A percentile compares a stretch with the other conserved stretches of the same genome.
These are phyloP conservation scores for Tricholoma sp. DNA, from an alignment of 768 basidiomycete genomes.

Conservation along the genomic window DNA sequence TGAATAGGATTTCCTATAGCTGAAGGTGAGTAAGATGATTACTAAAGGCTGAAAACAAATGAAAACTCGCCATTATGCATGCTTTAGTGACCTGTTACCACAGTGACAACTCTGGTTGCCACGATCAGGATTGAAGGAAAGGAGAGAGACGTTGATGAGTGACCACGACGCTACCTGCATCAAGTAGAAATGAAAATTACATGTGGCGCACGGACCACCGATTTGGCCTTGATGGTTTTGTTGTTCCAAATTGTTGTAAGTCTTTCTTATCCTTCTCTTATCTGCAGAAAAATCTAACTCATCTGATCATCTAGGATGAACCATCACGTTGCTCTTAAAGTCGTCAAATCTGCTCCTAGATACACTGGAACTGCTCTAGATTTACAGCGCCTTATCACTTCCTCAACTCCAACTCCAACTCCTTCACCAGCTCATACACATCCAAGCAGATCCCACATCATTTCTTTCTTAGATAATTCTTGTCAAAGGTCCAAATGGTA, in stretches of 20 bases:
- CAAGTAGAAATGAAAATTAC: no score
- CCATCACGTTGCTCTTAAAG: conserved; percentile 97
- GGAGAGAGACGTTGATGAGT: no score
- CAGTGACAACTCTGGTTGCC: no score
- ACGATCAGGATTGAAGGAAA: no score
- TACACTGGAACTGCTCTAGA: conserved; percentile 98
- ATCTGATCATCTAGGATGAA: conserved; percentile 56
- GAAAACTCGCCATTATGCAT: conserved; percentile 12
- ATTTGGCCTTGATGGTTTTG: no score
- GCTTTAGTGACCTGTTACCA: no score
- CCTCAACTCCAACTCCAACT: conserved; percentile 51
- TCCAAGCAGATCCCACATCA: conserved; percentile 89
- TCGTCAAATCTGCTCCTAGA: conserved; percentile 94
- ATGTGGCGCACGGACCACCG: no score
- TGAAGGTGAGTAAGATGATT: neutral
- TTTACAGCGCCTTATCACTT: conserved; percentile 90
- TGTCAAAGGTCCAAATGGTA: conserved; percentile 94
- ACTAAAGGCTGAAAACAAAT: neutral
- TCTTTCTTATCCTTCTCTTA: conserved; percentile 29
- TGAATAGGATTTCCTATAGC: neutral
- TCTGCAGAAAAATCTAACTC: neutral
- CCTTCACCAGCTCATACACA: conserved; percentile 65
- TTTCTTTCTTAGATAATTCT: conserved; percentile 97
- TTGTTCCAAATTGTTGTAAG: no score
- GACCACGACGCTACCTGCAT: no score